Base-by-base conservation (phyloP, 1,284 basidiomycete genomes). In the Rugosomyces carneus region DNA sequence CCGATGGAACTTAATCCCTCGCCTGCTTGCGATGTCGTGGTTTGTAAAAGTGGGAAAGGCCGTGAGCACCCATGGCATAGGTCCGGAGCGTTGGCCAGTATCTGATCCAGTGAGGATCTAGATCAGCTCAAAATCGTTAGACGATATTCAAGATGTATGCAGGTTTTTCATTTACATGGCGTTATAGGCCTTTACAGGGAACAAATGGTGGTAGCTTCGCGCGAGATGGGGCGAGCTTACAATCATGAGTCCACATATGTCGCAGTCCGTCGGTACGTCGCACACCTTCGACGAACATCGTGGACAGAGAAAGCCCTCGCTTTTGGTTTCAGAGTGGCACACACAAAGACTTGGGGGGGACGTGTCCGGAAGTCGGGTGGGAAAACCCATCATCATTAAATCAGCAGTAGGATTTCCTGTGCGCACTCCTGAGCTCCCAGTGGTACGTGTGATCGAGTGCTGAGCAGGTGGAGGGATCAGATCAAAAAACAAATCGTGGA, bases 361-460 rank as follows among this genome's bases (percentile, higher is more conserved):
- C 0, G 86, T 79, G 53, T 84, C 84, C 0, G 89, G 89, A n/a
- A 96, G 71, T 37, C 92, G 81, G 13, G 87, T 91, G 0, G 93
- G 96, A 65, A 99, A 99, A 2, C 95, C 95, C 93, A 99, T 99
- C 73, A 96, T 87, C 84, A 99, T 94, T 32, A 99, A 71, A 65
- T 99, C 93, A 0, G 89, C 87, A 0, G 81, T 79, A 11, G 81
- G 80, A 44, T 84, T 84, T 9, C 71, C 65, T 11, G 67, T 61
- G 10, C 53, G 52, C 11, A 54, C 45, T 1, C 70, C 72, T 37
- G 64, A 62, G 1, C 71, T 74, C 3, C 64, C 69, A 2, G 74
- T 61, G n/a, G 45, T 37, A 24, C 78, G 76, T 2, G 78, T 57
- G 4, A 80, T 64, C 1, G 77, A 73, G 3, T 78, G 84, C 62